Evolutionary conservation across 2,329 filamentous ascomycete genomes (phyloP).

Genomic region (Paecilomyces niveus): DNA sequence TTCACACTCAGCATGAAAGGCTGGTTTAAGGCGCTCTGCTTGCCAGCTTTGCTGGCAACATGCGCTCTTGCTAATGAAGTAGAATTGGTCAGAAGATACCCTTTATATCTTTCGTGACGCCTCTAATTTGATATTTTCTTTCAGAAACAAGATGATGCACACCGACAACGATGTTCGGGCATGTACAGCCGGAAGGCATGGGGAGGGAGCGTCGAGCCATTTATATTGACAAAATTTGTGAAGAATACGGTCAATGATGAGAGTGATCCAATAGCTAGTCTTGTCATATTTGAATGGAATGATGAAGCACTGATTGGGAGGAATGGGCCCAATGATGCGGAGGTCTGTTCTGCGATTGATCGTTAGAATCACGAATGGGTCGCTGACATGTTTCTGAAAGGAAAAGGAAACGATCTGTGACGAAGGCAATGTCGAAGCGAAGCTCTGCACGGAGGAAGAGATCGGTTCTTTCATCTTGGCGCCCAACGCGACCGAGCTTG

Average conservation of each 20-base stretch:
- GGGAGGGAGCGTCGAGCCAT: conserved; percentile 82
- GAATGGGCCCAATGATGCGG: conserved; percentile 47
- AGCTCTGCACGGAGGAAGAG: conserved; percentile 68
- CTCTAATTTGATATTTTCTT: not conserved
- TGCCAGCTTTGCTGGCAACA: conserved; percentile 31
- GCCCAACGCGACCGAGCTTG: conserved; percentile 64
- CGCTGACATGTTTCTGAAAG: conserved; percentile 25
- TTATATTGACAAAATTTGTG: conserved; percentile 77
- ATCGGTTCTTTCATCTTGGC: conserved; percentile 78
- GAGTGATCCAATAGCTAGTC: conserved; percentile 67
- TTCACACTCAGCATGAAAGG: conserved; percentile 29
- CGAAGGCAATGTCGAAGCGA: conserved; percentile 58
- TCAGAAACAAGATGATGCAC: conserved; percentile 68
- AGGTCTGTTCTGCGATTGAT: conserved; percentile 37
- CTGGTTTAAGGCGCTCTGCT: conserved; percentile 29
- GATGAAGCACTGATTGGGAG: conserved; percentile 75
- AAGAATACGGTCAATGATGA: conserved; percentile 52
- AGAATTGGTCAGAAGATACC: conserved; percentile 30
- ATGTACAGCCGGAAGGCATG: conserved; percentile 91
- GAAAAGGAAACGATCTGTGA: conserved; percentile 70
- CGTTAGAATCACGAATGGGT: not conserved
- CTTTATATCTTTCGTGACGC: not conserved
- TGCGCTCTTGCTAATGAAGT: conserved; percentile 39
- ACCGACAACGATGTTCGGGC: conserved; percentile 77
- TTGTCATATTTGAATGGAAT: conserved; percentile 91